phyloP scores from a whole-genome alignment of 1,139 yeast genomes.

The Zhuliangozyma parablackwelliae region DNA sequence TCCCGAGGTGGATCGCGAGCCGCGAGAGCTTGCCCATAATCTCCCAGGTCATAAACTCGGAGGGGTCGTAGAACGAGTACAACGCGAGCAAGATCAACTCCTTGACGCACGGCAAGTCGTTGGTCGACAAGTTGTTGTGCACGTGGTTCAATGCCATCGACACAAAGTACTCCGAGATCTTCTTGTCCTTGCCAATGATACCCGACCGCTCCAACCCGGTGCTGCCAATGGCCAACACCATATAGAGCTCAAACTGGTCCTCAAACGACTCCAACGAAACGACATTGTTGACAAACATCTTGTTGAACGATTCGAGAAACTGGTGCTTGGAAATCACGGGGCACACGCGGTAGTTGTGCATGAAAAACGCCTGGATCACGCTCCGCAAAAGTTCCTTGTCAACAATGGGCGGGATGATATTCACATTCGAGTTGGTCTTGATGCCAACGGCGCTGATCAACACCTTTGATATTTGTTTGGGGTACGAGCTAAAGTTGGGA shows the following conservation, averaged over 20 bases:
- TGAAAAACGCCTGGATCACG: constrained; percentile 31
- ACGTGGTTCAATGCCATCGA: constrained; percentile 18
- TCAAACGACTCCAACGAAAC: constrained; percentile 13
- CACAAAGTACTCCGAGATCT: constrained; percentile 17
- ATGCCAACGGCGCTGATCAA: constrained; percentile 14
- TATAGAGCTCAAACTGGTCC: constrained; percentile 36
- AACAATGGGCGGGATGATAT: constrained; percentile 13
- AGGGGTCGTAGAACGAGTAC: constrained; percentile 42
- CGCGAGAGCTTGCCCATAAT: constrained; percentile 44
- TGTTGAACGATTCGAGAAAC: constrained; percentile 24
- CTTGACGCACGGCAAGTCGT: constrained; percentile 31
- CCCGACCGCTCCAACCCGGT: constrained; percentile 36
- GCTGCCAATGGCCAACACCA: constrained; percentile 48
- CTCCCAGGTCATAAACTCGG: constrained; percentile 45
- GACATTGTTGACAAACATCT: constrained; percentile 5
- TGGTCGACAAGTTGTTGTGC: constrained; percentile 27
- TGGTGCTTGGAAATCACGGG: constrained; percentile 38
- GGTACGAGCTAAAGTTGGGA: constrained; percentile 14
- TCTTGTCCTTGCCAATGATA: constrained; percentile 25
- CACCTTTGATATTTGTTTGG: constrained; percentile 12
- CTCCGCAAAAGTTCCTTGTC: constrained; percentile 10
- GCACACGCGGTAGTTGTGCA: constrained; percentile 39
- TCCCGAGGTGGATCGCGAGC: constrained; percentile 35
- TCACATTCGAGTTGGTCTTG: constrained; percentile 14
- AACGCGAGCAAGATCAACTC: constrained; percentile 39